Percentiles rank a stretch among this genome's conserved stretches.
These are phyloP conservation scores for Melastoma candidum DNA, from an alignment of 441 rosid genomes.

Conservation along the genomic window DNA sequence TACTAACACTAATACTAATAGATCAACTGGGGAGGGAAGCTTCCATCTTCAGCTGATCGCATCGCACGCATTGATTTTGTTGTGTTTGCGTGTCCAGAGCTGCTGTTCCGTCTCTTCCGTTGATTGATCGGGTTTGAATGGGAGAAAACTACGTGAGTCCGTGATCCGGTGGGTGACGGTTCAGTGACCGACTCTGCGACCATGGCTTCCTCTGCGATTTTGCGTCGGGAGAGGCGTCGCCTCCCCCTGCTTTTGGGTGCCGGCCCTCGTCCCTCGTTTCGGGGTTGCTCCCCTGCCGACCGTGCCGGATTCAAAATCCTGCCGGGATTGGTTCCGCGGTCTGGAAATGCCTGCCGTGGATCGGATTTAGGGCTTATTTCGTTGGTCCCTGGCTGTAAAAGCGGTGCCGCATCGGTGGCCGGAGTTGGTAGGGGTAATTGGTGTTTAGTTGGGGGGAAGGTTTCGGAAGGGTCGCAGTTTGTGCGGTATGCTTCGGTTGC, in stretches of 20 bases:
- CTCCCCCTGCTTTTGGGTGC: conserved; percentile 22
- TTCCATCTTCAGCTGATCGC: too few species aligned
- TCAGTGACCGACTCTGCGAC: conserved; percentile 10
- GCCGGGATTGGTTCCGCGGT: conserved; percentile 16
- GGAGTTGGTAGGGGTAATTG: conserved; percentile 25
- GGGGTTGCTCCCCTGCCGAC: conserved; percentile 29
- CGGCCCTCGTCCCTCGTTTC: conserved; percentile 23
- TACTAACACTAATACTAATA: too few species aligned
- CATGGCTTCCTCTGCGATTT: conserved; percentile 66
- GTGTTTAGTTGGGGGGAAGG: conserved; percentile 23
- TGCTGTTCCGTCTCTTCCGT: too few species aligned
- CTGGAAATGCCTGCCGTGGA: conserved; percentile 16
- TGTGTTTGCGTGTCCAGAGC: too few species aligned
- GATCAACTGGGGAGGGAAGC: too few species aligned
- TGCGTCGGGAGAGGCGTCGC: conserved; percentile 39
- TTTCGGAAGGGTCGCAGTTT: conserved; percentile 28
- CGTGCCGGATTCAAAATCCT: conserved; percentile 19
- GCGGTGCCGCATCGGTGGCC: neutral
- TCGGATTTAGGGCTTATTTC: conserved; percentile 15
- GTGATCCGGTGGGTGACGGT: too few species aligned
- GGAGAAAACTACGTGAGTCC: too few species aligned
- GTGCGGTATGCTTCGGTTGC: conserved; percentile 40
- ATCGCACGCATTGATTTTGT: too few species aligned
- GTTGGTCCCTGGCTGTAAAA: conserved; percentile 15
- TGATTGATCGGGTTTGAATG: too few species aligned